Evolutionary conservation across 2,329 filamentous ascomycete genomes (phyloP), one percentile per base, ranked within the genome.

Genomic region (Emmonsiellopsis sp.): DNA sequence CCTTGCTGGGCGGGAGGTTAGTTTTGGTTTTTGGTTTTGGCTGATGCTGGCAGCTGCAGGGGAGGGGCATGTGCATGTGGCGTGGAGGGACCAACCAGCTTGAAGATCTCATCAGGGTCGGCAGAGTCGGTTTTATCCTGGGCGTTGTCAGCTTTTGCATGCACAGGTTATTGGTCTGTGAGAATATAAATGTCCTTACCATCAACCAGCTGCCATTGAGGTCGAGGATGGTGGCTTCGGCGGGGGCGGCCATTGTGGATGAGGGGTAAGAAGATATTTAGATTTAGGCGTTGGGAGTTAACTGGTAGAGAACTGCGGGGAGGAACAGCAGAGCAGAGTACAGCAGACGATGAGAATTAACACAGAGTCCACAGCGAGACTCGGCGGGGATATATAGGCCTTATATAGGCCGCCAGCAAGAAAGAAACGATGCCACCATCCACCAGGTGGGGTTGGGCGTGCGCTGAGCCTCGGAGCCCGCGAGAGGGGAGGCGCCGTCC

Each of bases 91-190:
- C 62, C 53, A 69, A 76, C 73, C 61, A 92, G 78, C 49, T 78
- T 66, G 55, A 95, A 83, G 57, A 86, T 80, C 1, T 82, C 75
- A 56, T 90, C 86, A 47, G 83, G 73, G 59, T 78, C 73, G 69
- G 86, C 84, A 55, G 87, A 90, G 61, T 90, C 76, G 57, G 74
- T 72, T 67, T 87, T 86, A 79, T 93, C 91, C 88, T 92, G 64
- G 49, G 57, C 7, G 41, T 47, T 41, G 20, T 55, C 38, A 57
- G 31, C 15, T 31, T 48, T 42, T 41, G 20, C 6, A 6, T 32
- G 2, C 11, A 20, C 11, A 9, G n/a, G 5, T 31, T 42, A n/a
- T 34, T 42, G 13, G 26, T 15, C 34, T 20, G 34, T 45, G 45
- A 44, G 53, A 13, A 51, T 50, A 50, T 8, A 43, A 31, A 43